phyloP scores from a whole-genome alignment of 2,329 filamentous ascomycete species.

The Rhynchosporium secalis region DNA sequence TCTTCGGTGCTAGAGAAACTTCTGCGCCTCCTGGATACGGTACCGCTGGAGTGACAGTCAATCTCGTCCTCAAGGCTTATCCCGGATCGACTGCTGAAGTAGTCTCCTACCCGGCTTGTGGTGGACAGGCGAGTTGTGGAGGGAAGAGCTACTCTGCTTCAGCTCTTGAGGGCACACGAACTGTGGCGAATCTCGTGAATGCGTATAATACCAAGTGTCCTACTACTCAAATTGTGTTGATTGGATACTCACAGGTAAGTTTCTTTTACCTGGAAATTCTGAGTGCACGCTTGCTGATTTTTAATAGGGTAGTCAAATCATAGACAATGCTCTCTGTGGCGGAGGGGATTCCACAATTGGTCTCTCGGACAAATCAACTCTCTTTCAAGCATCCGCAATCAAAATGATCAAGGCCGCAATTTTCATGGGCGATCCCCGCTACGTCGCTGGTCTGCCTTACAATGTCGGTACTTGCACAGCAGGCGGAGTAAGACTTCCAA shows the following conservation, averaged over 20 bases:
- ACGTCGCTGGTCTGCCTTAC: slow-evolving; percentile 55
- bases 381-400: slow-evolving; percentile 49
- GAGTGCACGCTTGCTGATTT: not conserved
- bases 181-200: slow-evolving; percentile 61
- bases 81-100: slow-evolving; percentile 54
- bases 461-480: slow-evolving; percentile 61
- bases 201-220: slow-evolving; percentile 58
- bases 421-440: slow-evolving; percentile 64
- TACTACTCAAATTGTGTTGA: slow-evolving; percentile 56
- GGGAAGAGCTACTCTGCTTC: slow-evolving; percentile 61
- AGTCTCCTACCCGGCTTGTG: slow-evolving; percentile 62
- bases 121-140: slow-evolving; percentile 59
- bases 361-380: slow-evolving; percentile 47
- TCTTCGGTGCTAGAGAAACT: slow-evolving; percentile 54
- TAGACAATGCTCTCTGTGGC: slow-evolving; percentile 62
- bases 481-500: slow-evolving; percentile 52
- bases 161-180: slow-evolving; percentile 55
- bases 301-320: slow-evolving; percentile 56
- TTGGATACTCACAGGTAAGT: slow-evolving; percentile 61
- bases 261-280: not conserved
- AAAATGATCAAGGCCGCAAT: slow-evolving; percentile 62
- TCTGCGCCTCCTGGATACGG: slow-evolving; percentile 52
- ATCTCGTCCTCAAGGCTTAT: slow-evolving; percentile 50
- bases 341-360: slow-evolving; percentile 51
- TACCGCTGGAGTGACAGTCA: slow-evolving; percentile 49